Evolutionary conservation across 257 asterid species (phyloP).

Genomic region (Solanum tarijense): DNA sequence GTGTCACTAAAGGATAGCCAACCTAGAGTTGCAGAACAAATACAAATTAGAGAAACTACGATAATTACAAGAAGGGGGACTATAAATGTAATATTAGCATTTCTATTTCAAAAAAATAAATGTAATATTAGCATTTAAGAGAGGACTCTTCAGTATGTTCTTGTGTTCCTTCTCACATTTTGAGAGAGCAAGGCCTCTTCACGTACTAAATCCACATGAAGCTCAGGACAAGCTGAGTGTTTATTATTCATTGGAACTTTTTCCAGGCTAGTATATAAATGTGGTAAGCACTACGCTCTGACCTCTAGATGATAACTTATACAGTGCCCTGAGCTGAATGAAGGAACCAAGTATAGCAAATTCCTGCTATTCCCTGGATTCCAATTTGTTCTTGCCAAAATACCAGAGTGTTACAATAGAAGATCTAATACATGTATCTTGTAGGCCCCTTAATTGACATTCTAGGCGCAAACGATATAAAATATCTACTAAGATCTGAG

Average conservation of each 20-base stretch:
- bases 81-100: background rate
- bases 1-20: conserved; percentile 96
- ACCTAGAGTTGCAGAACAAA: conserved; percentile 35
- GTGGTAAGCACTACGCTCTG: background rate
- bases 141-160: background rate
- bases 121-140: background rate
- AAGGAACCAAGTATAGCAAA: background rate
- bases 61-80: background rate
- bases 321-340: background rate
- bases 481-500: background rate
- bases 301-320: background rate
- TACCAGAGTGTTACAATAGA: background rate
- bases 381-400: background rate
- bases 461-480: background rate
- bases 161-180: background rate
- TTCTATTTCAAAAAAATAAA: background rate
- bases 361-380: background rate
- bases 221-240: background rate
- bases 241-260: background rate
- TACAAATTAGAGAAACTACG: background rate
- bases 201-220: background rate
- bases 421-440: background rate
- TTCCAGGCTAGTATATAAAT: background rate
- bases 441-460: background rate
- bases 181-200: background rate